phyloP scores from a whole-genome alignment of 257 asterid species.

The Anisodus tanguticus region DNA sequence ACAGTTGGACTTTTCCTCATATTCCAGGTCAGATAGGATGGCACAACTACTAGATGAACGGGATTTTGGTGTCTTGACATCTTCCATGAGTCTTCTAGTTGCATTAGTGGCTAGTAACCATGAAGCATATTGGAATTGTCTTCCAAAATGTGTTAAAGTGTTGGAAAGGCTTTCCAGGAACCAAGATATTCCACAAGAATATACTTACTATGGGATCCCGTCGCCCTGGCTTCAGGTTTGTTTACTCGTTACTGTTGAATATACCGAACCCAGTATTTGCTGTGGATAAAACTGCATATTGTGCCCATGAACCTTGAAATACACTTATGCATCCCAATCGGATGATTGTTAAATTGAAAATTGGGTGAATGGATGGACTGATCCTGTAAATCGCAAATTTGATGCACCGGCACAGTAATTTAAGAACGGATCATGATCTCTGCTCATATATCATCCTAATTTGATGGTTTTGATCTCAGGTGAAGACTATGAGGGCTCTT shows the following conservation, averaged over 20 bases:
- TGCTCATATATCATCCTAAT: slow-evolving; percentile 21
- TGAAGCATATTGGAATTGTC: slow-evolving; percentile 96
- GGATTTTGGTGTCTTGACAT: slow-evolving; percentile 95
- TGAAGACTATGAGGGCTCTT: slow-evolving; percentile 99
- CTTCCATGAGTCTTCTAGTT: slow-evolving; percentile 97
- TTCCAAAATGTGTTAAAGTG: slow-evolving; percentile 89
- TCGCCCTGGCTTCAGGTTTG: slow-evolving; percentile 99
- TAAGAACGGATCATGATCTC: not conserved
- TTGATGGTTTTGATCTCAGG: slow-evolving; percentile 48
- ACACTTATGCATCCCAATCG: not conserved
- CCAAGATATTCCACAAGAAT: slow-evolving; percentile 98
- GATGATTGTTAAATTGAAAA: not conserved
- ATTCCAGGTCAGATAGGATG: slow-evolving; percentile 96
- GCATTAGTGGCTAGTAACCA: slow-evolving; percentile 94
- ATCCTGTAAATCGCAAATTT: not conserved
- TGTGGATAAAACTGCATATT: slow-evolving; percentile 13
- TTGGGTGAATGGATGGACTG: not conserved
- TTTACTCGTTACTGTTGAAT: slow-evolving; percentile 31
- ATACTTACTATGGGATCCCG: slow-evolving; percentile 98
- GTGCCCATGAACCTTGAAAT: not conserved
- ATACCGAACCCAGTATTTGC: not conserved
- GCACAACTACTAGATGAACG: slow-evolving; percentile 97
- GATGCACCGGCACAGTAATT: not conserved
- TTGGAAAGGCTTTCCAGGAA: slow-evolving; percentile 94
- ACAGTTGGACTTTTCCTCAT: slow-evolving; percentile 32